Evolutionary conservation across 2,329 filamentous ascomycete genomes (phyloP).

Genomic region (Verticillium nonalfalfae): DNA sequence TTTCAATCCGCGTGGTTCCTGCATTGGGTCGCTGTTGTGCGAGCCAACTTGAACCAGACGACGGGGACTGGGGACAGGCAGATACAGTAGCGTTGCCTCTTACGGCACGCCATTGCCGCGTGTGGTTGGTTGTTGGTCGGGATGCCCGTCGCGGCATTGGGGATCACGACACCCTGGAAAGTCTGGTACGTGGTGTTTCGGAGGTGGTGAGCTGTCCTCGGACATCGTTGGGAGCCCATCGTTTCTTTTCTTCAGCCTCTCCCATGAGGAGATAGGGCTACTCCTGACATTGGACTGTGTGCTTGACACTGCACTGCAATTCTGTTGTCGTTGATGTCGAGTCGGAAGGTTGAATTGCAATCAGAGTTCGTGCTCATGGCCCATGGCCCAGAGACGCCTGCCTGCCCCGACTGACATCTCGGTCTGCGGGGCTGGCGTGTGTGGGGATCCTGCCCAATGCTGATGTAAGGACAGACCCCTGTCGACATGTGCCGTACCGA

Average conservation of each 20-base stretch:
- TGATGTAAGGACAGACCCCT: too few relatives aligned
- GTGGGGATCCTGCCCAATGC: too few relatives aligned
- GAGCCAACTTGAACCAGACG: neutral
- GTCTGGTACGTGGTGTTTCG: neutral
- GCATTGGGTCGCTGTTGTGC: conserved; percentile 4
- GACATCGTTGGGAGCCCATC: neutral
- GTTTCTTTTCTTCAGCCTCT: neutral
- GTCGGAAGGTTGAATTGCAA: too few relatives aligned
- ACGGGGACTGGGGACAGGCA: neutral
- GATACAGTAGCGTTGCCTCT: neutral
- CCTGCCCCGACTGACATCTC: too few relatives aligned
- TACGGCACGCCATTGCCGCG: neutral
- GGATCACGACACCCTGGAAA: neutral
- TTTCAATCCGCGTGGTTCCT: conserved; percentile 1
- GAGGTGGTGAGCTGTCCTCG: neutral
- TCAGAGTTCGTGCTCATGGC: too few relatives aligned
- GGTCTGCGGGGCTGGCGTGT: too few relatives aligned
- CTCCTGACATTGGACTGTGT: neutral
- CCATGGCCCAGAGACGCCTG: too few relatives aligned
- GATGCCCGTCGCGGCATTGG: neutral
- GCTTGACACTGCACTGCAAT: too few relatives aligned
- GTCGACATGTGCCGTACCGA: too few relatives aligned
- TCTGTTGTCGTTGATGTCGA: too few relatives aligned
- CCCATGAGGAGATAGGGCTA: neutral
- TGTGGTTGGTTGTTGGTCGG: neutral